phyloP scores from a whole-genome alignment of 2,329 filamentous ascomycete species.

The Ophiocordyceps sinensis region DNA sequence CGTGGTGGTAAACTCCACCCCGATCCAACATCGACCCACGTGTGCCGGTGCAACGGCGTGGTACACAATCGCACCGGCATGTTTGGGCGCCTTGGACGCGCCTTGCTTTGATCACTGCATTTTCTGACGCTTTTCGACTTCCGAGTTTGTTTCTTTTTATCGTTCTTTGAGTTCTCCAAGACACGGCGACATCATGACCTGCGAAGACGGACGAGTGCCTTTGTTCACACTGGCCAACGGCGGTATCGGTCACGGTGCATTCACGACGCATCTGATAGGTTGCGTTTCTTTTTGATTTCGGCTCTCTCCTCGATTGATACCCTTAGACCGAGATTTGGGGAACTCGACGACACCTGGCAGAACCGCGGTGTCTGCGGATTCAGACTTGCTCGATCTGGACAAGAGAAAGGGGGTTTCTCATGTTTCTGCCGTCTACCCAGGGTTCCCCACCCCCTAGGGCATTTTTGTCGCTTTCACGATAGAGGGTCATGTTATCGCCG shows the following conservation, averaged over 20 bases:
- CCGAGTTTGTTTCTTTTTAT: slow-evolving; percentile 7
- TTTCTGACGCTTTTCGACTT: slow-evolving; percentile 6
- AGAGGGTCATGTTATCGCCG: slow-evolving; percentile 31
- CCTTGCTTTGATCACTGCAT: slow-evolving; percentile 10
- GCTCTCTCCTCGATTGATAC: slow-evolving; percentile 28
- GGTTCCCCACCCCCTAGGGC: slow-evolving; percentile 19
- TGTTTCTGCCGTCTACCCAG: slow-evolving; percentile 23
- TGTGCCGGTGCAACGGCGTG: background rate
- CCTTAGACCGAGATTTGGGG: slow-evolving; percentile 28
- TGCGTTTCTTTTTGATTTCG: slow-evolving; percentile 29
- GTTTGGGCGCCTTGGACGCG: slow-evolving; percentile 2
- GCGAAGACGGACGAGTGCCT: slow-evolving; percentile 19
- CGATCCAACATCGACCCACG: slow-evolving; percentile 3
- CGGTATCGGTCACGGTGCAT: slow-evolving; percentile 23
- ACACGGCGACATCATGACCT: slow-evolving; percentile 29
- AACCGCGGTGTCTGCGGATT: slow-evolving; percentile 21
- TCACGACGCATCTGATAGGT: slow-evolving; percentile 29
- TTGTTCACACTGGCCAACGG: slow-evolving; percentile 16
- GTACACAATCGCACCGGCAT: slow-evolving; percentile 3
- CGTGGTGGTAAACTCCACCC: slow-evolving; percentile 41
- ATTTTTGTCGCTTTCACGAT: slow-evolving; percentile 27
- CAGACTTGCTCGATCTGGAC: slow-evolving; percentile 18
- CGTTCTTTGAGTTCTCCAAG: slow-evolving; percentile 12
- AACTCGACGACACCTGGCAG: slow-evolving; percentile 22
- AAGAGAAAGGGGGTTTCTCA: slow-evolving; percentile 19